Base-by-base conservation (phyloP, 768 basidiomycete genomes). In the Amanita jacksonii region DNA sequence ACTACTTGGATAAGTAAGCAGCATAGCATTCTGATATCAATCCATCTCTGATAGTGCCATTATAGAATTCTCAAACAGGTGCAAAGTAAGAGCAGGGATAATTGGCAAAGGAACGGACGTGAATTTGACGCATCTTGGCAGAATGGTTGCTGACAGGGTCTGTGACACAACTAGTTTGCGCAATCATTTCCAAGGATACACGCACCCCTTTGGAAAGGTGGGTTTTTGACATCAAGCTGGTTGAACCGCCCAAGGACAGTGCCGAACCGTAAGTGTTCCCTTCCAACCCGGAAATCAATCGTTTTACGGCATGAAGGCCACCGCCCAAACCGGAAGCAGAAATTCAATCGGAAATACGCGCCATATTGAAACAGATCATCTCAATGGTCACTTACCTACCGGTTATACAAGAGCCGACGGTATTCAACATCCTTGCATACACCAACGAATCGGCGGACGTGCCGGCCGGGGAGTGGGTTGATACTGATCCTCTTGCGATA, bases 391-490 rank as follows among this genome's bases (percentile, higher is more conserved):
- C 96, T 8, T 98, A 96, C 64, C 70, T 99, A 47, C 96, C 96
- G 0, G 85, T 92, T 50, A 84, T 99, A 43, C 85, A 94, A 52
- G 91, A 97, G 62, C 81, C 87, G 9, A 90, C 85, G 10, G 90
- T 97, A 24, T 99, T 99, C 79, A 97, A 96, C 56, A 93, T 99
- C 49, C 74, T 99, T 33, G 92, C 89, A 8, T 98, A 98, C 63
- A 96, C 94, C 2, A 81, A 80, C 3, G 85, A 87, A 41, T 91
- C 91, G 27, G 87, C 88, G 6, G 87, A 93, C 50, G 80, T 96
- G 7, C 94, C 94, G 23, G 86, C 77, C 6, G 81, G 85, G 43
- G 90, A 94, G 57, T 99, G 96, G 96, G 79, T 90, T 16, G 94
- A 98, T 62, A 92, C 91, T 3, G 88, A 96, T 61, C 85, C 90